Evolutionary conservation across 495 filamentous ascomycete species (phyloP).

Genomic region (Wilcoxina mikolae): DNA sequence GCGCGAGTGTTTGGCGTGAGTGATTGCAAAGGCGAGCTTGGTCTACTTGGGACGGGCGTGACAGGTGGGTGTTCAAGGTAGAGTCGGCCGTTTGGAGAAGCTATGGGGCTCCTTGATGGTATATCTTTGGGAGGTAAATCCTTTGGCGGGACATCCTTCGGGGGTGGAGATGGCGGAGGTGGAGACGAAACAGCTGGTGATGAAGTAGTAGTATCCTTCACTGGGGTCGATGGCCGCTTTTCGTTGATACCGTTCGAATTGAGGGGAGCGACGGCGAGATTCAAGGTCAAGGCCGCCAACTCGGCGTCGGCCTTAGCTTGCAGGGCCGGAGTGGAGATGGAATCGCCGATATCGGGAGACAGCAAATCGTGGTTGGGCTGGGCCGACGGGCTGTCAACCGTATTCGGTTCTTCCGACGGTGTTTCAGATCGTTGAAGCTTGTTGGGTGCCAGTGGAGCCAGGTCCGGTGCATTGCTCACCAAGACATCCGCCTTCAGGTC

Average conservation of each 20-base stretch:
- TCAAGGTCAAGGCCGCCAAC: neutral
- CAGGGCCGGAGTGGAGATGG: slow-evolving; percentile 14
- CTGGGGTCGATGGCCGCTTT: slow-evolving; percentile 15
- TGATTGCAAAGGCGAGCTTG: slow-evolving; percentile 15
- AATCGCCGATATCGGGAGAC: slow-evolving; percentile 8
- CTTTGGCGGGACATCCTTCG: slow-evolving; percentile 13
- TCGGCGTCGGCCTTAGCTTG: slow-evolving; percentile 8
- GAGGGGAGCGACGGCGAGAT: neutral
- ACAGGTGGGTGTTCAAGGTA: slow-evolving; percentile 53
- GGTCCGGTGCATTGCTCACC: neutral
- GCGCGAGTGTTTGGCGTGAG: slow-evolving; percentile 6
- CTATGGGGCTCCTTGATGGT: slow-evolving; percentile 4
- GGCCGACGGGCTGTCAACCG: neutral
- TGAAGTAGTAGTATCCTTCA: slow-evolving; percentile 14
- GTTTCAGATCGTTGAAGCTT: neutral
- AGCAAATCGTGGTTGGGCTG: slow-evolving; percentile 9
- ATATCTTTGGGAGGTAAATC: slow-evolving; percentile 9
- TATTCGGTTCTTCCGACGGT: neutral
- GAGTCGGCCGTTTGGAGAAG: slow-evolving; percentile 20
- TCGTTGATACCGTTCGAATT: neutral
- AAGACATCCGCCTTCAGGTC: neutral
- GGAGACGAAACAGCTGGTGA: slow-evolving; percentile 1
- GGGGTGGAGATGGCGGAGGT: slow-evolving; percentile 14
- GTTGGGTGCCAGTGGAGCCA: neutral
- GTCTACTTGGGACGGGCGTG: slow-evolving; percentile 35